phyloP scores from a whole-genome alignment of 2,329 filamentous ascomycete genomes.

The Didymella lethalis region DNA sequence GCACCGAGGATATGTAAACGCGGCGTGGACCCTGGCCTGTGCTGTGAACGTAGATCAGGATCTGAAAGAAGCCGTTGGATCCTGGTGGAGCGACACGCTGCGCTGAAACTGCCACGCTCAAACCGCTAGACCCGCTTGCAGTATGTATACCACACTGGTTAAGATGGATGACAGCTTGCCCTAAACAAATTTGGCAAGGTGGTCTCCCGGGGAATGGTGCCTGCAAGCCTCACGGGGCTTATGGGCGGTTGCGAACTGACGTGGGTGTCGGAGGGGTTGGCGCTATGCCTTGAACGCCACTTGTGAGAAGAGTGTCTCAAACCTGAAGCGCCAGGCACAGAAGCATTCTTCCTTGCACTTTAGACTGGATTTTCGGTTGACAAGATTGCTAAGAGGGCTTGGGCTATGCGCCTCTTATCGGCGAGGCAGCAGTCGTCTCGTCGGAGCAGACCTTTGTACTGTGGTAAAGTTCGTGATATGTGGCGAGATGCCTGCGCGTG shows the following conservation, averaged over 20 bases:
- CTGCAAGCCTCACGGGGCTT: conserved; percentile 31
- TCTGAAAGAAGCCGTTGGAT: conserved; percentile 28
- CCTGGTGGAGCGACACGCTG: conserved; percentile 41
- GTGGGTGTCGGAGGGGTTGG: conserved; percentile 27
- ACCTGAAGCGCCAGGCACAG: conserved; percentile 50
- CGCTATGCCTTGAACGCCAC: conserved; percentile 43
- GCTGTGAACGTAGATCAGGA: conserved; percentile 43
- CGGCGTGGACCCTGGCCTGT: conserved; percentile 33
- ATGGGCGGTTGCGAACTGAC: conserved; percentile 26
- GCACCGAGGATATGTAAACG: conserved; percentile 48
- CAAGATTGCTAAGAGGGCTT: conserved; percentile 27
- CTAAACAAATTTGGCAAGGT: conserved; percentile 28
- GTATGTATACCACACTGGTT: conserved; percentile 41
- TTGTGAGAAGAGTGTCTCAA: conserved; percentile 52
- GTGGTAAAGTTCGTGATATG: conserved; percentile 3
- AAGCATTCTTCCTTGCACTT: conserved; percentile 44
- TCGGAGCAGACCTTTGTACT: conserved; percentile 3
- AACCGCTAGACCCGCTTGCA: conserved; percentile 40
- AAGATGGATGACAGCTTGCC: conserved; percentile 43
- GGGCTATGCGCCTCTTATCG: conserved; percentile 36
- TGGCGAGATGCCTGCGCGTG: conserved; percentile 3
- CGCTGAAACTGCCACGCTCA: conserved; percentile 51
- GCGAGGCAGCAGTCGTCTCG: conserved; percentile 31
- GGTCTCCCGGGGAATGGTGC: conserved; percentile 1
- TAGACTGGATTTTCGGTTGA: conserved; percentile 30